Evolutionary conservation across 441 rosid genomes (phyloP).

Genomic region (Aquilaria agallochum): DNA sequence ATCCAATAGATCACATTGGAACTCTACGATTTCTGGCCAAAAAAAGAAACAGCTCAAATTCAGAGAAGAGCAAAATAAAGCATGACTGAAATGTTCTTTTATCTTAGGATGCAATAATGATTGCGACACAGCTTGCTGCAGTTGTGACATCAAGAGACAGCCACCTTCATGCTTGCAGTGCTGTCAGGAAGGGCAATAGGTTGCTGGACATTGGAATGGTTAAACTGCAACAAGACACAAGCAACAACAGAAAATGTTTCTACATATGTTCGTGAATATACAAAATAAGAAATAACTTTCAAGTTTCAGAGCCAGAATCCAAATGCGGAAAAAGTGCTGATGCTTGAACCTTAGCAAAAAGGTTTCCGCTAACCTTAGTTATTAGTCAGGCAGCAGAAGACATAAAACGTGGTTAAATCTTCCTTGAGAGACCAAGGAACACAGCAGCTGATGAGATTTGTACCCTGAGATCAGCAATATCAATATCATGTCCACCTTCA

Average conservation of each 20-base stretch:
- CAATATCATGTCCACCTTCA: constrained; percentile 96
- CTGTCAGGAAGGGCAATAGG: constrained; percentile 43
- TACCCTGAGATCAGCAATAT: constrained; percentile 93
- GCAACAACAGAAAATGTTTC: too few relatives aligned
- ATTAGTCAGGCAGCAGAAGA: constrained; percentile 1
- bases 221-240: too few relatives aligned
- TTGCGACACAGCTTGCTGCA: constrained; percentile 73
- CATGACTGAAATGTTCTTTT: neutral
- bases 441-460: constrained; percentile 85
- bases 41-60: neutral
- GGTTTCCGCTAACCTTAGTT: constrained; percentile 5
- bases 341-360: neutral
- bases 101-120: constrained; percentile 64
- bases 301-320: too few relatives aligned
- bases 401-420: constrained; percentile 21
- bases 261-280: too few relatives aligned
- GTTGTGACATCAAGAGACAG: constrained; percentile 55
- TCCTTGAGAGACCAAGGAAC: constrained; percentile 79
- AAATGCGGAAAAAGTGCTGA: too few relatives aligned
- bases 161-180: constrained; percentile 74
- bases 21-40: neutral
- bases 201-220: neutral
- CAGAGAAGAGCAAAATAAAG: neutral
- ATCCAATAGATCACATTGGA: neutral
- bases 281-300: too few relatives aligned